Base-by-base conservation (phyloP, 257 asterid genomes). In the Penstemon newberryi region DNA sequence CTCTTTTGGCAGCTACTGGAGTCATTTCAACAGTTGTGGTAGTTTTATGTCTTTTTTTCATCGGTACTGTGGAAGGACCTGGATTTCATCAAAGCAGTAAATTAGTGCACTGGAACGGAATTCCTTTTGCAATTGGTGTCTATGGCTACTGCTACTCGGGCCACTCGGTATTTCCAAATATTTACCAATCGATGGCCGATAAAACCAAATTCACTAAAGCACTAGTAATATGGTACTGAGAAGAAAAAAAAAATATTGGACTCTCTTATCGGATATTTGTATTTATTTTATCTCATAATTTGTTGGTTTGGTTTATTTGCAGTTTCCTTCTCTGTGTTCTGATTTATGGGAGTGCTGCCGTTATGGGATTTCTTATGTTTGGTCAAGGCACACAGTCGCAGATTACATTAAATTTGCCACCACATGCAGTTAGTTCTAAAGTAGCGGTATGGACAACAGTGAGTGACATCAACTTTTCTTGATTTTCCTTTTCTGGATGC, bases 121-220 rank as follows among this genome's bases (percentile, higher is more conserved):
- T 89, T 78, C 95, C 96, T 8, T 84, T 91, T 71, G 92, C 91
- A 38, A 83, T 91, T 39, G 97, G 97, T 44, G 84, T 91, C 55
- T 86, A 84, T 41, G 97, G 97, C 0, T 91, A 77, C 77, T 91
- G 96, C 79, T 91, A 79, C 67, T 83, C 95, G 4, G 96, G 96
- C 59, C 97, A 91, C 67, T 79, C 96, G 3, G 96, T 91, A 15
- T 91, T 89, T 75, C 96, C 96, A 19, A 91, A 91, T 75, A 91
- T 91, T 65, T 91, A 91, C 81, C 97, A 91, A 69, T 89, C 97
- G 52, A 91, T 91, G 96, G 93, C 91, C 66, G 96, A 91, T 66
- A 91, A 87, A 79, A 85, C 86, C 41, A 83, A 91, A 80, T 88
- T 88, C 74, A 80, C 86, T 11, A 80, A 70, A 71, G 96, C 96